Percentiles rank a stretch among this genome's conserved stretches.
phyloP scores from a whole-genome alignment of 1,284 basidiomycete species.

The Ustilago crameri region DNA sequence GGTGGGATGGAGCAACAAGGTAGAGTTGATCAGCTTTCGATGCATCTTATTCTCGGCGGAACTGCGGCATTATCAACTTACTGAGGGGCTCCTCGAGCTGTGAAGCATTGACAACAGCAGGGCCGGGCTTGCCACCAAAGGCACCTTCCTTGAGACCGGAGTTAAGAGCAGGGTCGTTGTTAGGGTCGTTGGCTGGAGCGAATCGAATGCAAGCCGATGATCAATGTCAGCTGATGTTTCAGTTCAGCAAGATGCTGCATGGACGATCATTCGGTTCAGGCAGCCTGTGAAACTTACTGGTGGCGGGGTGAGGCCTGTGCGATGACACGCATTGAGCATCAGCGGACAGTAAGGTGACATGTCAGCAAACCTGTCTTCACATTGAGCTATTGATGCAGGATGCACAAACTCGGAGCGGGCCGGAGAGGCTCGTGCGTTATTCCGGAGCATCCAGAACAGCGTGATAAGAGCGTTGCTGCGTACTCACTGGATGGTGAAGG shows the following conservation, averaged over 20 bases:
- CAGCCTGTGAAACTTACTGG: slow-evolving; percentile 33
- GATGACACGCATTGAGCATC: background rate
- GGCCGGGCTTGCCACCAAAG: slow-evolving; percentile 45
- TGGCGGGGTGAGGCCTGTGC: slow-evolving; percentile 51
- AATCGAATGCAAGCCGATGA: background rate
- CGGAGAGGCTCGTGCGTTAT: no score
- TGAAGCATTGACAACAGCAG: slow-evolving; percentile 34
- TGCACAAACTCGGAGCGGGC: no score
- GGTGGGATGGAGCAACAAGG: background rate
- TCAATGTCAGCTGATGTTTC: background rate
- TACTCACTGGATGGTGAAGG: slow-evolving; percentile 55
- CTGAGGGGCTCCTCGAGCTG: slow-evolving; percentile 44
- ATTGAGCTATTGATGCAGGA: no score
- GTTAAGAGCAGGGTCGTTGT: slow-evolving; percentile 47
- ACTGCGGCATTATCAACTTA: slow-evolving; percentile 7
- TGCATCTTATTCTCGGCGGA: background rate
- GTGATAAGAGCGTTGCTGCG: no score
- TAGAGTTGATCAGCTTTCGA: background rate
- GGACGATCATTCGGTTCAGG: background rate
- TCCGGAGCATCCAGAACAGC: background rate
- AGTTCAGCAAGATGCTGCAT: background rate
- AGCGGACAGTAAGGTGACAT: background rate
- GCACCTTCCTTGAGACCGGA: slow-evolving; percentile 28
- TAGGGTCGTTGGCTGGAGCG: slow-evolving; percentile 41
- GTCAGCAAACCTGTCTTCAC: slow-evolving; percentile 6